phyloP scores from a whole-genome alignment of 2,329 filamentous ascomycete species.

The Verticillium isaacii region DNA sequence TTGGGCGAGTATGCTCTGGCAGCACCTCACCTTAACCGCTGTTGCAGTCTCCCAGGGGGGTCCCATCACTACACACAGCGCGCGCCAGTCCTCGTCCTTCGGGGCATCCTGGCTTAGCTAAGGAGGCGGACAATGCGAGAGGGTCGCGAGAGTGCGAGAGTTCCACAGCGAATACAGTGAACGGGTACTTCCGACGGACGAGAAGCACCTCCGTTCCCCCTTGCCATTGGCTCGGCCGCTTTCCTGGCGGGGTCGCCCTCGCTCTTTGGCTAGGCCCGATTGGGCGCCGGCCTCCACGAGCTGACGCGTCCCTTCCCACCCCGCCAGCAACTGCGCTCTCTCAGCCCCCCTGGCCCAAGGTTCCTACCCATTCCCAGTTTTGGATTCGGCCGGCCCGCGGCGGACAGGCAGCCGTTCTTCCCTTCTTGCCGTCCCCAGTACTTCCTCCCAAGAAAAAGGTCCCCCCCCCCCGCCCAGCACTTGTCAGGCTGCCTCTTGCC shows the following conservation, averaged over 20 bases:
- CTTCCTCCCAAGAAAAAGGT: neutral
- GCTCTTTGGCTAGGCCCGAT: conserved; percentile 1
- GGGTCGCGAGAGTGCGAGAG: neutral
- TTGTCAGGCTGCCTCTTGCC: neutral
- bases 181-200: neutral
- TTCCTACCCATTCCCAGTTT: conserved; percentile 2
- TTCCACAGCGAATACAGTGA: neutral
- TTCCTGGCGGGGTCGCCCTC: neutral
- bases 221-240: neutral
- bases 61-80: neutral
- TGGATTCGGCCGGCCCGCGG: conserved; percentile 1
- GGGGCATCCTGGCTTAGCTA: neutral
- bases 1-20: no score
- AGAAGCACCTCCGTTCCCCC: no score
- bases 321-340: conserved; percentile 29
- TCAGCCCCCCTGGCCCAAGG: conserved; percentile 20
- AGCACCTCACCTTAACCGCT: neutral
- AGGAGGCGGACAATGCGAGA: neutral
- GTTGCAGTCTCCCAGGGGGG: neutral
- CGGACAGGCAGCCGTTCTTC: neutral
- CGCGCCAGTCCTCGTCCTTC: neutral
- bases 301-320: conserved; percentile 2
- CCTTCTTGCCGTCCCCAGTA: neutral
- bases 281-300: neutral
- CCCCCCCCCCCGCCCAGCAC: neutral